Percentiles rank a stretch among this genome's conserved stretches.
Evolutionary conservation across 441 rosid genomes (phyloP).

Genomic region (Geranium incanum): DNA sequence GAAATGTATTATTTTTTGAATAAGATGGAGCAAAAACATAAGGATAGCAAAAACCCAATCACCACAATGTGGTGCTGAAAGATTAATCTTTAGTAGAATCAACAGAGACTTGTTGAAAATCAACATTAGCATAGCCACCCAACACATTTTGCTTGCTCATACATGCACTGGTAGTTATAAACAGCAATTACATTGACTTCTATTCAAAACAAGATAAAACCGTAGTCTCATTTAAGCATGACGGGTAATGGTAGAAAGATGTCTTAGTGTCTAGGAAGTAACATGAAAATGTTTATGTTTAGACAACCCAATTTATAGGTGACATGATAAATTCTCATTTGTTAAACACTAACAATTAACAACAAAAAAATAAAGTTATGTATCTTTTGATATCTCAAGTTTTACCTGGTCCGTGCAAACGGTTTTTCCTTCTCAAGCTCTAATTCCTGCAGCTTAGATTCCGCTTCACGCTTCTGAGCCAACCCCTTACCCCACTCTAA

Average conservation of each 20-base stretch:
- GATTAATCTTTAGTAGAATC: too few species aligned
- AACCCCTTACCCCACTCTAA: conserved; percentile 96
- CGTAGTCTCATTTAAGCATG: neutral
- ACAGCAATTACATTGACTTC: too few species aligned
- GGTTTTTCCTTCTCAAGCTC: conserved; percentile 87
- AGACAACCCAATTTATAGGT: neutral
- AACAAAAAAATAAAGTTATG: neutral
- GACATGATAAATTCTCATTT: neutral
- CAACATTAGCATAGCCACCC: too few species aligned
- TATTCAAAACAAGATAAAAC: too few species aligned
- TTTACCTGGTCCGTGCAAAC: conserved; percentile 80
- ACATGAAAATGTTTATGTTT: neutral
- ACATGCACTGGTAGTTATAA: too few species aligned
- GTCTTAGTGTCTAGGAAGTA: neutral
- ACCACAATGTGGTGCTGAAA: too few species aligned
- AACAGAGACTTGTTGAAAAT: too few species aligned
- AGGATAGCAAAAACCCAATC: too few species aligned
- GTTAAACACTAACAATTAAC: neutral
- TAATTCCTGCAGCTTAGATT: conserved; percentile 58
- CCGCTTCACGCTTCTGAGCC: conserved; percentile 87
- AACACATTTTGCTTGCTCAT: too few species aligned
- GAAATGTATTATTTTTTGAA: too few species aligned
- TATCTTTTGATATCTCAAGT: neutral
- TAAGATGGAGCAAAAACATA: too few species aligned
- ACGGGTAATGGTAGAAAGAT: too few species aligned